Base-by-base conservation (phyloP, 108 stramenopile species). In the Skeletonema tropicum region DNA sequence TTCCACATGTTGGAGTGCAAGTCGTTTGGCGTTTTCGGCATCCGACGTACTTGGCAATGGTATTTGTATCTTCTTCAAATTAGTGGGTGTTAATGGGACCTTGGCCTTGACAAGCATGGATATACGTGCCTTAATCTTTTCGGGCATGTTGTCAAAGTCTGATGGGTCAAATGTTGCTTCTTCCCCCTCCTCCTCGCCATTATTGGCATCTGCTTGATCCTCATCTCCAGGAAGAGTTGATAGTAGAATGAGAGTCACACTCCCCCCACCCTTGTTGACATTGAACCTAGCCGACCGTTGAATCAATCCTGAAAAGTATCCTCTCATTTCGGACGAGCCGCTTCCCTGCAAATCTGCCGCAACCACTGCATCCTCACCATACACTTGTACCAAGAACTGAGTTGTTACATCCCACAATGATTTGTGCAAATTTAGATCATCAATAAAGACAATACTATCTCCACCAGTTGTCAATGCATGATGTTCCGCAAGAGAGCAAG, bases 241-340 rank as follows among this genome's bases (percentile, higher is more conserved):
- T 23, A 94, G 36, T 10, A 96, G 66, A 23, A 90, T 35, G 21
- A 96, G 68, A 6, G 95, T 96, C 12, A 96, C 83, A 30, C 90
- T 91, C 33, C 95, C 95, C 1, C 90, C 93, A 11, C 95, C 95
- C 2, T 73, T 79, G 31, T 77, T 85, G 14, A 75, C 52, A 39
- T 92, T 94, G 85, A 77, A 96, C 61, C 89, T 80, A 48, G 89
- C 95, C 30, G 95, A 89, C n/a, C 95, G 74, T 75, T 96, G 95
- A 23, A 96, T 84, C 77, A 96, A 71, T 21, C 92, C 91, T 1
- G 90, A 90, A 69, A 85, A 96, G 68, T 87, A 96, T 29, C 81
- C 93, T 57, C 95, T 69, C 92, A 94, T 92, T 64, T 96, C 95
- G 1, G 90, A 91, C 0, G 93, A 94, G n/a, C 90, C 88, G 2